phyloP scores from a whole-genome alignment of 257 asterid species.

The Nicotiana benthamiana region DNA sequence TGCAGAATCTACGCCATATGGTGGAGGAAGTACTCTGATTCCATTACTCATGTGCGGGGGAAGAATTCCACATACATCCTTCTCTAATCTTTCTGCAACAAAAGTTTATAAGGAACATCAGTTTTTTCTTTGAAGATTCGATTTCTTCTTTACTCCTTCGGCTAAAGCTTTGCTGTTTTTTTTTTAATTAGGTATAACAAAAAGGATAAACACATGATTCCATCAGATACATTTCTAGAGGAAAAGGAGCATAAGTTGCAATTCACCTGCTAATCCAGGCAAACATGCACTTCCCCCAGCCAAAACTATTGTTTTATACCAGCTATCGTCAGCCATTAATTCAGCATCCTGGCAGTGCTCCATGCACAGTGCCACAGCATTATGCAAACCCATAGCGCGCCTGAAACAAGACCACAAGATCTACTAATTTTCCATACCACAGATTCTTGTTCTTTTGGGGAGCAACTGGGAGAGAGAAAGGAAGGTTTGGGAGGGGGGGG shows the following conservation, averaged over 20 bases:
- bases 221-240: slow-evolving; percentile 1
- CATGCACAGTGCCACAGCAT: slow-evolving; percentile 86
- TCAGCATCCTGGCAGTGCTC: slow-evolving; percentile 89
- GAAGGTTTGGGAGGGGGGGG: too few species aligned
- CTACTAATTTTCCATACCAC: slow-evolving; percentile 2
- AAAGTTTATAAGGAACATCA: neutral
- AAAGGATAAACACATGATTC: neutral
- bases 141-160: neutral
- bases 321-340: slow-evolving; percentile 51
- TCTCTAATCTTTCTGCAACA: slow-evolving; percentile 73
- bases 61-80: slow-evolving; percentile 50
- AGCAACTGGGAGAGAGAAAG: neutral
- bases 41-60: slow-evolving; percentile 45
- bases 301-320: slow-evolving; percentile 84
- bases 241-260: slow-evolving; percentile 6
- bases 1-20: slow-evolving; percentile 78
- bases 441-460: neutral
- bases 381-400: slow-evolving; percentile 79
- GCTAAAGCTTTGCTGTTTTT: neutral
- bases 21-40: slow-evolving; percentile 75
- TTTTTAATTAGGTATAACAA: neutral
- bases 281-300: slow-evolving; percentile 91
- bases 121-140: neutral
- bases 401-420: slow-evolving; percentile 33
- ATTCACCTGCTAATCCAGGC: slow-evolving; percentile 91